Conservation (phyloP, 2,329 filamentous ascomycete genomes). For the Cryphonectria parasitica region DNA sequence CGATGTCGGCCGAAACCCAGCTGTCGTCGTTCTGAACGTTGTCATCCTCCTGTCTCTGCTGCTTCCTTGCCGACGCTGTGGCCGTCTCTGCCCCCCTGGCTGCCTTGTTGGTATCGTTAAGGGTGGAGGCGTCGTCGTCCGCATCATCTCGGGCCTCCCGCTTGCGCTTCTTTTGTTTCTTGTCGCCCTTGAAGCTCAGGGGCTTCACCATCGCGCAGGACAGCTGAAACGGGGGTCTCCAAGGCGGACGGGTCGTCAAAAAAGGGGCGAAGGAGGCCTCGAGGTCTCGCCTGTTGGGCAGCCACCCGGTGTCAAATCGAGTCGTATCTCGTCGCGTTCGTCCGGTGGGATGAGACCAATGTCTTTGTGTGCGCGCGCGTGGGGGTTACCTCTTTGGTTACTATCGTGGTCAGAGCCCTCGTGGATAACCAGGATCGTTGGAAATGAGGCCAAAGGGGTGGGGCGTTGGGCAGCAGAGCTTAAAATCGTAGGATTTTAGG, state of each 20-base stretch:
- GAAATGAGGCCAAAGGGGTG: conserved; percentile 24
- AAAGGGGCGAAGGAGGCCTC: background rate
- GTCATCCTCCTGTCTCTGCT: conserved; percentile 37
- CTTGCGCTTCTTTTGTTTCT: conserved; percentile 69
- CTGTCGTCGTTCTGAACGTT: conserved; percentile 71
- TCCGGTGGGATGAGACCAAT: conserved; percentile 2
- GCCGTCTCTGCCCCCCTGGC: conserved; percentile 36
- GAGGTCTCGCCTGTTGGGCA: conserved; percentile 1
- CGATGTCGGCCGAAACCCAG: conserved; percentile 84
- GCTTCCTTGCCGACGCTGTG: conserved; percentile 36
- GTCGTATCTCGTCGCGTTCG: background rate
- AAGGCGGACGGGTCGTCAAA: background rate
- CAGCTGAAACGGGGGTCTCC: background rate
- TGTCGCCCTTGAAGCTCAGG: conserved; percentile 95
- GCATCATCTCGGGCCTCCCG: conserved; percentile 26
- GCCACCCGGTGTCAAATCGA: background rate
- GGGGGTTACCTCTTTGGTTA: background rate
- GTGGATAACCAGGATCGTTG: conserved; percentile 4
- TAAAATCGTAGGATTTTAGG: conserved; percentile 18
- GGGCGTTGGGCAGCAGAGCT: conserved; percentile 29
- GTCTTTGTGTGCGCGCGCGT: background rate
- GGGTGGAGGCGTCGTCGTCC: conserved; percentile 66
- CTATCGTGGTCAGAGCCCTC: background rate
- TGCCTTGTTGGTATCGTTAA: conserved; percentile 47
- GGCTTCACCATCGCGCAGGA: conserved; percentile 75